These are phyloP conservation scores for Corylus avellana DNA, from an alignment of 306 rosid genomes.

Conservation along the genomic window DNA sequence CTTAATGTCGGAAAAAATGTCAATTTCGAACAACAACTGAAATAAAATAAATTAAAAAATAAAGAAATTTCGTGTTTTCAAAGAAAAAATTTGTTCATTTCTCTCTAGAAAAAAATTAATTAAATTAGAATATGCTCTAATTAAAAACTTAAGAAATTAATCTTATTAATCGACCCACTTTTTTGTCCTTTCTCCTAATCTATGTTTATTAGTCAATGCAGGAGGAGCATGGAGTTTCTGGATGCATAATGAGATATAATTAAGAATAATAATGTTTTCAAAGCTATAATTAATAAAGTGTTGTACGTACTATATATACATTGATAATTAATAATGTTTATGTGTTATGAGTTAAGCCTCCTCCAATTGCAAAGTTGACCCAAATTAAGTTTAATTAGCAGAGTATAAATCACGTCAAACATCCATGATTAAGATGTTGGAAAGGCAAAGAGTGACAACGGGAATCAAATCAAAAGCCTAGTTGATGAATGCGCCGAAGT, in stretches of 20 bases:
- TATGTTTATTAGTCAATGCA: too few relatives aligned
- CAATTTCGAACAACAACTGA: not conserved
- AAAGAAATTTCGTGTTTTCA: not conserved
- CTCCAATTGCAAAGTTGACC: slow-evolving; percentile 9
- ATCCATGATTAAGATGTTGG: slow-evolving; percentile 50
- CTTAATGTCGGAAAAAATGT: not conserved
- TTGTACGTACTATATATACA: not conserved
- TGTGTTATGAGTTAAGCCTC: not conserved
- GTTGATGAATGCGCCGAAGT: slow-evolving; percentile 27
- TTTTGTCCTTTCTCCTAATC: too few relatives aligned
- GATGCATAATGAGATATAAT: not conserved
- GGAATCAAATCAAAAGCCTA: slow-evolving; percentile 37
- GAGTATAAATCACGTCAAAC: slow-evolving; percentile 19
- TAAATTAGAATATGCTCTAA: too few relatives aligned
- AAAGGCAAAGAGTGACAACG: slow-evolving; percentile 20
- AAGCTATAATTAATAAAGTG: slow-evolving; percentile 1
- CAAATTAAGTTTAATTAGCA: not conserved
- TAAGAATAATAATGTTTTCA: slow-evolving; percentile 19
- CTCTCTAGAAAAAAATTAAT: too few relatives aligned
- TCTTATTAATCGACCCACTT: too few relatives aligned
- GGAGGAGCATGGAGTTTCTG: not conserved
- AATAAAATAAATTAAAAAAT: not conserved
- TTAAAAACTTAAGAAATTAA: too few relatives aligned
- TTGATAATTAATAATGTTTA: not conserved
- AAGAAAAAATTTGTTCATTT: too few relatives aligned